Percentiles rank a stretch among this genome's conserved stretches.
Evolutionary conservation across 179 eudicot genomes (phyloP).

Genomic region (Beta macrorhiza): DNA sequence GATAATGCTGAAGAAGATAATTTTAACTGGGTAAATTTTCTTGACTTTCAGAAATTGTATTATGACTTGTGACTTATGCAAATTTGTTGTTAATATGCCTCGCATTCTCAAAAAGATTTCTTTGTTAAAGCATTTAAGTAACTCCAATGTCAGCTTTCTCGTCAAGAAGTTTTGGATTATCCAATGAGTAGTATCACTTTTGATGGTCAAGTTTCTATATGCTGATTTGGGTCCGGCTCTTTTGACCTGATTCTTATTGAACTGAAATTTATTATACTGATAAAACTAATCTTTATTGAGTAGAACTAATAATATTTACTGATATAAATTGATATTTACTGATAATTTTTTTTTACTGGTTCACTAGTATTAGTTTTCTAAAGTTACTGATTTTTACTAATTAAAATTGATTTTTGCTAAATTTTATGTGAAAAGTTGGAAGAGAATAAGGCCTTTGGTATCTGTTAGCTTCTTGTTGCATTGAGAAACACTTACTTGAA

Average conservation of each 20-base stretch:
- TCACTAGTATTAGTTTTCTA: too few relatives aligned
- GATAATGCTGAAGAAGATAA: constrained; percentile 79
- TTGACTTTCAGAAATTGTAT: not conserved
- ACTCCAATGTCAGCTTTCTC: not conserved
- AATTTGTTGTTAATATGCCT: constrained; percentile 2
- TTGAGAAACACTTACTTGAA: too few relatives aligned
- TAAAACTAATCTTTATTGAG: not conserved
- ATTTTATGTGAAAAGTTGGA: too few relatives aligned
- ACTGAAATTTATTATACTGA: too few relatives aligned
- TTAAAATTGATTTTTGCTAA: too few relatives aligned
- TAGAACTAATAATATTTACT: not conserved
- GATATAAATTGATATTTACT: too few relatives aligned
- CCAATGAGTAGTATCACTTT: not conserved
- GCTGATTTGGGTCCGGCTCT: not conserved
- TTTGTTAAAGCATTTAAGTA: not conserved
- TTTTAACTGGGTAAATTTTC: constrained; percentile 74
- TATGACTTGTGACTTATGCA: not conserved
- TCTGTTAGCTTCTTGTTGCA: too few relatives aligned
- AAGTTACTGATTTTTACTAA: too few relatives aligned
- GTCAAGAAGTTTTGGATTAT: not conserved
- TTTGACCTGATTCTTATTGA: too few relatives aligned
- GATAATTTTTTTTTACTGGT: too few relatives aligned
- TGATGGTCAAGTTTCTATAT: not conserved
- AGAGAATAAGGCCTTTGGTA: too few relatives aligned
- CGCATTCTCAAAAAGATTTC: not conserved